A percentile compares a stretch with the other conserved stretches of the same genome.
phyloP scores from a whole-genome alignment of 1,139 yeast species.

The Sugiyamaella japonica region DNA sequence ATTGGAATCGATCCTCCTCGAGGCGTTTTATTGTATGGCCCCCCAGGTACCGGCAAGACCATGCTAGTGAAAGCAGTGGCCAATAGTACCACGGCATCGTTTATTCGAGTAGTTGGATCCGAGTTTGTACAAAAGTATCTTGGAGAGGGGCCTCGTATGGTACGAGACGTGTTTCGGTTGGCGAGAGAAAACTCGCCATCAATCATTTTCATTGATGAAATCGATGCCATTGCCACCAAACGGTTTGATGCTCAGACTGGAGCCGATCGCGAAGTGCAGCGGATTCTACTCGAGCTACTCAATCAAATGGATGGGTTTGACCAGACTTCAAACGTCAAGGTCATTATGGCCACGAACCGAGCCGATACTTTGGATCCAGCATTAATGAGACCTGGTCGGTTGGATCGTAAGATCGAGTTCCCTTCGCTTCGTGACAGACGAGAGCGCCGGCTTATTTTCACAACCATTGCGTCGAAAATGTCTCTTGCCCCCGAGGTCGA shows the following conservation, averaged over 20 bases:
- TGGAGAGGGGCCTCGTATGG: slow-evolving; percentile 99
- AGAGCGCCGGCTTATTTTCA: slow-evolving; percentile 93
- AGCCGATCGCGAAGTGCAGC: slow-evolving; percentile 98
- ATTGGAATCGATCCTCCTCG: slow-evolving; percentile 99
- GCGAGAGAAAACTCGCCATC: slow-evolving; percentile 98
- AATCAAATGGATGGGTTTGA: slow-evolving; percentile 99
- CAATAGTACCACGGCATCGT: slow-evolving; percentile 90
- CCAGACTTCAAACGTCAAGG: slow-evolving; percentile 92
- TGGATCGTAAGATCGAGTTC: slow-evolving; percentile 96
- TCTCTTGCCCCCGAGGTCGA: slow-evolving; percentile 97
- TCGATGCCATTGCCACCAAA: slow-evolving; percentile 98
- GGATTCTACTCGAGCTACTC: slow-evolving; percentile 90
- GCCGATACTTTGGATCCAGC: slow-evolving; percentile 99
- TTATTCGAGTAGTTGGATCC: slow-evolving; percentile 95
- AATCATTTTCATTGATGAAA: slow-evolving; percentile 95
- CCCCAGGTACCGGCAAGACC: slow-evolving; percentile 99
- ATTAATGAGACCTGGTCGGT: slow-evolving; percentile 93
- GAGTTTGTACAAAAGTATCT: slow-evolving; percentile 97
- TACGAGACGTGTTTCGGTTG: slow-evolving; percentile 92
- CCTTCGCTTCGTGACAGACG: slow-evolving; percentile 95
- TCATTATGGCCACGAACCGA: slow-evolving; percentile 98
- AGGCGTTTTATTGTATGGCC: slow-evolving; percentile 95
- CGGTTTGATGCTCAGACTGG: slow-evolving; percentile 99
- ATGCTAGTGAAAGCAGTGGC: slow-evolving; percentile 99
- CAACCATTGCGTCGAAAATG: slow-evolving; percentile 97